A percentile compares a stretch with the other conserved stretches of the same genome.
Conservation (phyloP, 2,329 filamentous ascomycete species). For the Alternaria ventricosa region DNA sequence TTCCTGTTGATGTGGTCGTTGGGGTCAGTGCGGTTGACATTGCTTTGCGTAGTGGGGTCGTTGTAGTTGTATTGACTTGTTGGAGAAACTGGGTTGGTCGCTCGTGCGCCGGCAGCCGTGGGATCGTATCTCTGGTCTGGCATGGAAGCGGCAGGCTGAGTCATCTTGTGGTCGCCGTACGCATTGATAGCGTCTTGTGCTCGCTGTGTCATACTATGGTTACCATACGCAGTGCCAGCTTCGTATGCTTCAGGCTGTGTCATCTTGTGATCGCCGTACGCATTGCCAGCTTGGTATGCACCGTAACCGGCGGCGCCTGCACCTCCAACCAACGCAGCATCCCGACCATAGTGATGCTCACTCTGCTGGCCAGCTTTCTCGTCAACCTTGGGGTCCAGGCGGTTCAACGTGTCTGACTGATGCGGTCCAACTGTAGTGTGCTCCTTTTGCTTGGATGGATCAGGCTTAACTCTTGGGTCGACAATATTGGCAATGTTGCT, state of each 20-base stretch:
- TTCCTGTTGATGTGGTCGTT: slow-evolving; percentile 27
- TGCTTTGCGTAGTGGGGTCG: slow-evolving; percentile 9
- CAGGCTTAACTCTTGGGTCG: slow-evolving; percentile 40
- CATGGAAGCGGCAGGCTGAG: slow-evolving; percentile 40
- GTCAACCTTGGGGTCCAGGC: slow-evolving; percentile 34
- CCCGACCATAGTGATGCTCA: slow-evolving; percentile 32
- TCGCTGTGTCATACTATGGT: slow-evolving; percentile 8
- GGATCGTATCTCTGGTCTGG: slow-evolving; percentile 42
- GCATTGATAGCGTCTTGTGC: slow-evolving; percentile 42
- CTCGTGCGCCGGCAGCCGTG: slow-evolving; percentile 27
- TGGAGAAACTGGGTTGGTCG: slow-evolving; percentile 25
- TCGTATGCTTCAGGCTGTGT: slow-evolving; percentile 29
- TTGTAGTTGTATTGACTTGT: slow-evolving; percentile 26
- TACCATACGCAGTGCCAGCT: not conserved
- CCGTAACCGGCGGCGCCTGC: slow-evolving; percentile 41
- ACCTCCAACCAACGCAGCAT: slow-evolving; percentile 40
- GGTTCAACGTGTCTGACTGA: slow-evolving; percentile 34
- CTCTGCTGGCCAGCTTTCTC: slow-evolving; percentile 18
- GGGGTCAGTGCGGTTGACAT: slow-evolving; percentile 23
- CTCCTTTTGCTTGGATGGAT: slow-evolving; percentile 37
- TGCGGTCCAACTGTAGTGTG: slow-evolving; percentile 36
- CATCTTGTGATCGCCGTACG: slow-evolving; percentile 37
- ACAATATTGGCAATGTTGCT: slow-evolving; percentile 43
- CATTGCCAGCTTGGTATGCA: slow-evolving; percentile 41
- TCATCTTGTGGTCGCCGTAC: slow-evolving; percentile 40